phyloP scores from a whole-genome alignment of 805 yeast species.

The Metschnikowia lochheadii region DNA sequence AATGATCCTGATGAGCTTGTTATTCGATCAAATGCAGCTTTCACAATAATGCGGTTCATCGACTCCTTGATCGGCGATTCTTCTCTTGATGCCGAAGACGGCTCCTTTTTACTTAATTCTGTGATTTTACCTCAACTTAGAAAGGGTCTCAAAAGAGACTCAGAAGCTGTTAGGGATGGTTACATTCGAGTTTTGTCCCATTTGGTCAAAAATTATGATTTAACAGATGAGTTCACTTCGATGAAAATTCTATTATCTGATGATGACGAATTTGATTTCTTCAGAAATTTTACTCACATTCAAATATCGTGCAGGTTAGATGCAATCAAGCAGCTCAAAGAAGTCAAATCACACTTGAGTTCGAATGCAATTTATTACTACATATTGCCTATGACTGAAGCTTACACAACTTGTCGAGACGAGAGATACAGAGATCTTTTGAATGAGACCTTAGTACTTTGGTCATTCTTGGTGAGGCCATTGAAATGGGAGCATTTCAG shows the following conservation, averaged over 20 bases:
- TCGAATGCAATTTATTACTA: conserved; percentile 69
- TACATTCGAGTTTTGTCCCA: conserved; percentile 64
- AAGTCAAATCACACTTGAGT: conserved; percentile 40
- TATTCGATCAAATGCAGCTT: conserved; percentile 71
- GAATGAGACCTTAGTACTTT: conserved; percentile 60
- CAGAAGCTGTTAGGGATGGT: conserved; percentile 66
- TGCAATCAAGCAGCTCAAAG: conserved; percentile 60
- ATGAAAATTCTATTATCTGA: conserved; percentile 58
- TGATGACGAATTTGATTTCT: conserved; percentile 82
- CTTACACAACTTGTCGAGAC: conserved; percentile 60
- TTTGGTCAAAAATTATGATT: conserved; percentile 45
- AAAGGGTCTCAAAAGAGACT: conserved; percentile 55
- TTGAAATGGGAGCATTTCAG: conserved; percentile 78
- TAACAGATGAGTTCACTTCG: conserved; percentile 53
- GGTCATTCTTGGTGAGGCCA: conserved; percentile 53
- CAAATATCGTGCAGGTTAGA: conserved; percentile 83
- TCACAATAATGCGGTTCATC: conserved; percentile 56
- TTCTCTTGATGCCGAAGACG: conserved; percentile 23
- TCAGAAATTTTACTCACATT: conserved; percentile 71
- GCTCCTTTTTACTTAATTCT: conserved; percentile 43
- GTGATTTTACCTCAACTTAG: conserved; percentile 62
- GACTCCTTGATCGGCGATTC: conserved; percentile 45
- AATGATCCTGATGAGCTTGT: conserved; percentile 78
- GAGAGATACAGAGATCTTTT: conserved; percentile 55
- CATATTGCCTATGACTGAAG: conserved; percentile 80